Percentiles rank a stretch among this genome's conserved stretches.
These are phyloP conservation scores for Verticillium isaacii DNA, from an alignment of 2,329 filamentous ascomycete genomes.

Conservation along the genomic window DNA sequence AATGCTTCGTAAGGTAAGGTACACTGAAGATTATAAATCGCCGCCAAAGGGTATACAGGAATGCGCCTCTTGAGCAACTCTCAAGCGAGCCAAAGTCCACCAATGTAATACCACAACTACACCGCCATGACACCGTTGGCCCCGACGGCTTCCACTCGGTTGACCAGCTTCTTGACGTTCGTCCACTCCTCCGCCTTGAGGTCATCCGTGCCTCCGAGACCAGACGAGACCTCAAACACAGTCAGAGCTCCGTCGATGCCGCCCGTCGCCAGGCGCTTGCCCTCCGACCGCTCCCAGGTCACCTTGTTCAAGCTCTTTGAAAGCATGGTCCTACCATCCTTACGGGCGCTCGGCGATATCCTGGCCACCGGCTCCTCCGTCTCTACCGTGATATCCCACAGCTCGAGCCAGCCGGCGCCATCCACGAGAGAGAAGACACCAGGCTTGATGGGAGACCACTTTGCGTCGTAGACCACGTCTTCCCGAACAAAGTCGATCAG, in stretches of 20 bases:
- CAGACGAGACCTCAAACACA: slow-evolving; percentile 83
- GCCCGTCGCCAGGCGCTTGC: slow-evolving; percentile 80
- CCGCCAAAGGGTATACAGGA: slow-evolving; percentile 10
- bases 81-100: neutral
- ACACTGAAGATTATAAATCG: neutral
- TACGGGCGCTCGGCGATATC: slow-evolving; percentile 64
- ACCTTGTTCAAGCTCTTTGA: slow-evolving; percentile 90
- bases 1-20: neutral
- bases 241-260: slow-evolving; percentile 88
- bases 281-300: slow-evolving; percentile 88
- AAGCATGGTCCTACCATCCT: slow-evolving; percentile 63
- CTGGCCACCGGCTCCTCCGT: slow-evolving; percentile 86
- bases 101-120: slow-evolving; percentile 14
- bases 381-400: slow-evolving; percentile 93
- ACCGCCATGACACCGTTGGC: slow-evolving; percentile 41
- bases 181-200: slow-evolving; percentile 88
- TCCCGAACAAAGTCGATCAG: slow-evolving; percentile 89
- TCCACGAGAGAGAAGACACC: slow-evolving; percentile 94
- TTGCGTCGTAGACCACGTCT: slow-evolving; percentile 93
- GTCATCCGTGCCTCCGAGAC: slow-evolving; percentile 79
- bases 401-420: slow-evolving; percentile 83
- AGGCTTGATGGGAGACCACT: slow-evolving; percentile 91
- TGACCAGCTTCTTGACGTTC: slow-evolving; percentile 84
- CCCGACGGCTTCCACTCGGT: slow-evolving; percentile 62
- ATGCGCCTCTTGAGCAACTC: slow-evolving; percentile 8